A percentile compares a stretch with the other conserved stretches of the same genome.
phyloP scores from a whole-genome alignment of 208 protist species.

The Trypanosoma theileri region DNA sequence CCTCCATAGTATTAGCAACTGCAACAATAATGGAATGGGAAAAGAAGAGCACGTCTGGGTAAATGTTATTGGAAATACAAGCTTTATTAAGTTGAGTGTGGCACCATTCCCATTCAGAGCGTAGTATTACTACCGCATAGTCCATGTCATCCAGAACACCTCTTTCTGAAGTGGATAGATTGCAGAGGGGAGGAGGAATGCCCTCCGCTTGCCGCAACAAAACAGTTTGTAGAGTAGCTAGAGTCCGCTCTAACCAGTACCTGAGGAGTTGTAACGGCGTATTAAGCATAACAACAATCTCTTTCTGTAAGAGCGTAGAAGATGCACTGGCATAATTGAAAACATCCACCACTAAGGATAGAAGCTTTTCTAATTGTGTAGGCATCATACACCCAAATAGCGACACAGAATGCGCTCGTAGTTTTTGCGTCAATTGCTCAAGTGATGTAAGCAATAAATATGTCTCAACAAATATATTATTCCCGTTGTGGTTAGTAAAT shows the following conservation, averaged over 20 bases:
- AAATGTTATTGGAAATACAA: background rate
- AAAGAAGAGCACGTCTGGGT: slow-evolving; percentile 4
- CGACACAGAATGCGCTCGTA: background rate
- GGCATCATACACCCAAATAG: slow-evolving; percentile 14
- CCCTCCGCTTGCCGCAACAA: slow-evolving; percentile 34
- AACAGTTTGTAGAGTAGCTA: slow-evolving; percentile 28
- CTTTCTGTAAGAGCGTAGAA: background rate
- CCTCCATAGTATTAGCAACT: slow-evolving; percentile 13
- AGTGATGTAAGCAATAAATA: slow-evolving; percentile 1
- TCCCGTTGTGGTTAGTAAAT: background rate
- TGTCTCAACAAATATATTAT: background rate
- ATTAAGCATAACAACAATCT: slow-evolving; percentile 21
- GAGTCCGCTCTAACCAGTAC: slow-evolving; percentile 43
- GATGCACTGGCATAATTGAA: slow-evolving; percentile 20
- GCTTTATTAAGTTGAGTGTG: slow-evolving; percentile 28
- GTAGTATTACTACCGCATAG: slow-evolving; percentile 34
- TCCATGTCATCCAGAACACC: slow-evolving; percentile 39
- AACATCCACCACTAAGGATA: slow-evolving; percentile 23
- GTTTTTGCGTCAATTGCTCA: background rate
- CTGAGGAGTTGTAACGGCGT: slow-evolving; percentile 31
- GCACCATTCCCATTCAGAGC: slow-evolving; percentile 60
- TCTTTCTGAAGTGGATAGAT: slow-evolving; percentile 35
- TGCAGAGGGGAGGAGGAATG: slow-evolving; percentile 16
- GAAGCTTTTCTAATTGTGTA: slow-evolving; percentile 2
- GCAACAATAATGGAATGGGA: slow-evolving; percentile 5